Evolutionary conservation across 148 eudicot genomes (phyloP).

Genomic region (Euryodendron excelsum): DNA sequence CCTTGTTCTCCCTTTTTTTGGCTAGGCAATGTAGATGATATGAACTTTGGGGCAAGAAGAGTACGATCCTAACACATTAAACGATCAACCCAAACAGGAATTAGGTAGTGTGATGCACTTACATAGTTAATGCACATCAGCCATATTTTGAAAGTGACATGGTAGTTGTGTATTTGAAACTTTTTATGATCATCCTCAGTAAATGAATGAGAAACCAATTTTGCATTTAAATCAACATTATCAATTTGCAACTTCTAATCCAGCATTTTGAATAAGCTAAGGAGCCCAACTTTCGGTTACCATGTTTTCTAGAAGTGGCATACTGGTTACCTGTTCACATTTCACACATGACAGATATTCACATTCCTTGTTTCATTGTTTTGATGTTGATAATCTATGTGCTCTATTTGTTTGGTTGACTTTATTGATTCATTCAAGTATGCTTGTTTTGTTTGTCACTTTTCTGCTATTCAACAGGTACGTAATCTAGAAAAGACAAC

Average conservation of each 20-base stretch:
- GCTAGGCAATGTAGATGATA: neutral
- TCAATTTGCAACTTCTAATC: neutral
- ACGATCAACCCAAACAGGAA: neutral
- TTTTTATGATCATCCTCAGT: neutral
- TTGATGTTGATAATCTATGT: neutral
- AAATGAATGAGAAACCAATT: neutral
- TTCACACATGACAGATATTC: neutral
- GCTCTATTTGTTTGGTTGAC: neutral
- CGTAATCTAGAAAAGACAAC: constrained; percentile 59
- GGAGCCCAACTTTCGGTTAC: neutral
- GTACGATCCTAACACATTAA: neutral
- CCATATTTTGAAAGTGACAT: neutral
- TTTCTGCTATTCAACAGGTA: constrained; percentile 27
- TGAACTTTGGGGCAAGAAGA: neutral
- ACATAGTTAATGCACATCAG: neutral
- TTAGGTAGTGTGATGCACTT: neutral
- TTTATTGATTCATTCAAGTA: constrained; percentile 8
- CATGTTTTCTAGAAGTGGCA: neutral
- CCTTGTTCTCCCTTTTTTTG: neutral
- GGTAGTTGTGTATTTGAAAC: neutral
- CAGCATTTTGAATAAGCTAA: neutral
- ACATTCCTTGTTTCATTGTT: neutral
- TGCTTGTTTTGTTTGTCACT: neutral
- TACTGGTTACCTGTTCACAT: neutral
- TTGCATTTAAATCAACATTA: neutral